Base-by-base conservation (phyloP, 179 eudicot genomes). In the Actinidia arguta region DNA sequence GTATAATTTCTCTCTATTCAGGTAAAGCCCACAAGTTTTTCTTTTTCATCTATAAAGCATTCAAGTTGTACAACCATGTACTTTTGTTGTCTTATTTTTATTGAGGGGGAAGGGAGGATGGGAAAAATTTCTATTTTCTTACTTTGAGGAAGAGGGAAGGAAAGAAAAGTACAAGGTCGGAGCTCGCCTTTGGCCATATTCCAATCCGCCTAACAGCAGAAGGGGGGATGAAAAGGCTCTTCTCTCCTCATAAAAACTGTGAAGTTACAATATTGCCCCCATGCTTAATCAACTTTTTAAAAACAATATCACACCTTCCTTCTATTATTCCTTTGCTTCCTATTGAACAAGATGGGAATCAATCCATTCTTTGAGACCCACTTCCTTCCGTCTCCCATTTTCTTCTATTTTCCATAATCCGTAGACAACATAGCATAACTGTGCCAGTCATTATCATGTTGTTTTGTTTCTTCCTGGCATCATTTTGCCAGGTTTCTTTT, bases 1-100 rank as follows among this genome's bases (percentile, higher is more conserved):
- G 99, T 93, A 79, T 27, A 5, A 20, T 16, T 48, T 17, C 54
- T 70, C 22, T 54, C 42, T 54, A 42, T 63, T 55, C 17, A 58
- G 77, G n/a, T 54, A 79, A 55, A 55, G 16, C 67, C 25, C 14
- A 36, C 11, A 18, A 7, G 31, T 25, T 46, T 42, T 27, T 22
- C 42, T 68, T 56, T 79, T 5, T 61, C 59, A 36, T 20, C 66
- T 9, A 78, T 18, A 78, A 31, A 47, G 73, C 17, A 47, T 47
- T 31, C 22, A 25, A 51, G 61, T 25, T 63, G 46, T 36, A 25
- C 69, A 47, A 22, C 27, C 36, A 27, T 63, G 4, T 44, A 14
- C 25, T 56, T 44, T 18, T 18, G 39, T 74, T 27, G 7, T 52
- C 12, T 50, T 74, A 2, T 74, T 25, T 56, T 27, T 22, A n/a